Conservation (phyloP, 257 asterid genomes). For the Solanum ahanhuiri region DNA sequence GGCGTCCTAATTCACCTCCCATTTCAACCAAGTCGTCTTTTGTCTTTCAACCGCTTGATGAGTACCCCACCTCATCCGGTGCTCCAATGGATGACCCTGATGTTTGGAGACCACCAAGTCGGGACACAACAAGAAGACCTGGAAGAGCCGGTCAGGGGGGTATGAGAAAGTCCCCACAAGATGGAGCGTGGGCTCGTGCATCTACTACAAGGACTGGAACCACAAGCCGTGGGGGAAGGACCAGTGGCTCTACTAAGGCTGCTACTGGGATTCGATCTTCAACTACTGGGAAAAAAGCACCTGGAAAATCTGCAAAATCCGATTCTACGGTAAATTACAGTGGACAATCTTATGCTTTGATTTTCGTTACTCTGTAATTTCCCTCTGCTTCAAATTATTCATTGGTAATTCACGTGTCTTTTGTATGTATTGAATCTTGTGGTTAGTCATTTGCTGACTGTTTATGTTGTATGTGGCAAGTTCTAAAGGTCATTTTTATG, state of each 20-base stretch:
- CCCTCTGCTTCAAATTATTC: neutral
- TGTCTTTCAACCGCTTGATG: constrained; percentile 90
- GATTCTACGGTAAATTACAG: constrained; percentile 57
- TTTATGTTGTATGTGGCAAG: neutral
- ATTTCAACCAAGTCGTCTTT: constrained; percentile 78
- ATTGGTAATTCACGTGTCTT: neutral
- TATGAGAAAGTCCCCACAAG: constrained; percentile 77
- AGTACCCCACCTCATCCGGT: constrained; percentile 80
- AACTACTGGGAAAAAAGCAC: constrained; percentile 61
- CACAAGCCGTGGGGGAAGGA: constrained; percentile 69
- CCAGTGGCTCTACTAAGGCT: constrained; percentile 60
- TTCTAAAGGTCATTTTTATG: neutral
- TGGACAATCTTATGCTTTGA: neutral
- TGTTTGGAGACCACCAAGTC: constrained; percentile 98
- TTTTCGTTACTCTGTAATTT: neutral
- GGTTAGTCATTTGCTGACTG: neutral
- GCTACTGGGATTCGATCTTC: constrained; percentile 63
- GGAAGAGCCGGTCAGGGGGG: constrained; percentile 61
- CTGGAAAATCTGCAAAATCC: constrained; percentile 54
- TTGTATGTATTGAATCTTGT: neutral
- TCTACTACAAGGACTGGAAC: constrained; percentile 48
- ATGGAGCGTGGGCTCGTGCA: constrained; percentile 89
- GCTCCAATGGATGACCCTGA: constrained; percentile 95
- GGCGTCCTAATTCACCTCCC: constrained; percentile 85
- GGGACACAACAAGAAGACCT: constrained; percentile 72